Conservation (phyloP, 345 rosid species). For the Jatropha curcas region DNA sequence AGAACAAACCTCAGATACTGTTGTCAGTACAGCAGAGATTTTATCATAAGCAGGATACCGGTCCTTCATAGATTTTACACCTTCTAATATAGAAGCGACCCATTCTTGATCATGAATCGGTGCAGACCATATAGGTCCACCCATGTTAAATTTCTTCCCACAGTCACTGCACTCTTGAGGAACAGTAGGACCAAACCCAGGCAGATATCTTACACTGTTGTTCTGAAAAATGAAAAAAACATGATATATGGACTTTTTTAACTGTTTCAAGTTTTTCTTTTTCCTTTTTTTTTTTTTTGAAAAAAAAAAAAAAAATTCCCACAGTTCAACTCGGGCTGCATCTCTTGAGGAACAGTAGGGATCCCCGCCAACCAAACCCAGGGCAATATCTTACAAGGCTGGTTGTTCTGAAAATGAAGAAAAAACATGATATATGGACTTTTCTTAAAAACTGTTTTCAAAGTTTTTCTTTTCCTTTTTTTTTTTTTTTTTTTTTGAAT, state of each 20-base stretch:
- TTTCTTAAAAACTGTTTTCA: no score
- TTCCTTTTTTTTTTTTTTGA: no score
- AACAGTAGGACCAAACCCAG: constrained; percentile 92
- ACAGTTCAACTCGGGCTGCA: no score
- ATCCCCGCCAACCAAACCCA: no score
- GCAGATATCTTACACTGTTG: constrained; percentile 79
- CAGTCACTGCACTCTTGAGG: constrained; percentile 89
- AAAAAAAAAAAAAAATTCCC: no score
- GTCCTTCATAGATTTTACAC: constrained; percentile 73
- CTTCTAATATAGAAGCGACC: constrained; percentile 64
- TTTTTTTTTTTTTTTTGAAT: no score
- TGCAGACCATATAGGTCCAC: constrained; percentile 99
- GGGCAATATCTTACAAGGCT: no score
- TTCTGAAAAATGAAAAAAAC: constrained; percentile 44
- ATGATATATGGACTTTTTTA: constrained; percentile 1
- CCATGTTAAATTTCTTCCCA: constrained; percentile 96
- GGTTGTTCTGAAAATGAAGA: no score
- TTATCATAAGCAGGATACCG: constrained; percentile 88
- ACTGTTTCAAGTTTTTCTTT: neutral
- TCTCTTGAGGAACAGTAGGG: no score
- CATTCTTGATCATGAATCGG: constrained; percentile 93
- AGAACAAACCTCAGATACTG: constrained; percentile 71
- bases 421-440: no score
- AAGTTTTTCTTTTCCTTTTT: no score
- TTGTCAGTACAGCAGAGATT: constrained; percentile 84